Evolutionary conservation across 257 asterid species (phyloP).

Genomic region (Plantago elongata): DNA sequence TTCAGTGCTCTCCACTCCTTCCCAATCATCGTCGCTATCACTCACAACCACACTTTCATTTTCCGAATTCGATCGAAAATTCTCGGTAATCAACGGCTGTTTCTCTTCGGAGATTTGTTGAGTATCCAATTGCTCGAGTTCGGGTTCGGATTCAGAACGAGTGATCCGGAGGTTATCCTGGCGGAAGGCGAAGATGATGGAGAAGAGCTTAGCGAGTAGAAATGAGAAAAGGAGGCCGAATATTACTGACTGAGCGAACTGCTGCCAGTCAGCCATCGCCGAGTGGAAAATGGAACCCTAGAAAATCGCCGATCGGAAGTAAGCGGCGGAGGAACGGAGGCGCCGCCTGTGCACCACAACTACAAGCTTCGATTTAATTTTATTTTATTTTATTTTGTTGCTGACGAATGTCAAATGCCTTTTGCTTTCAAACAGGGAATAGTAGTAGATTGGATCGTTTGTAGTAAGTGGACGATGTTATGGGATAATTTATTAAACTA

Average conservation of each 20-base stretch:
- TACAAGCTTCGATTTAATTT: too few relatives aligned
- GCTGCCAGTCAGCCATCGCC: constrained; percentile 71
- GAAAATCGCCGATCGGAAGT: neutral
- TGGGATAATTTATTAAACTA: too few relatives aligned
- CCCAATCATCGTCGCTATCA: constrained; percentile 92
- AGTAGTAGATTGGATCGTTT: too few relatives aligned
- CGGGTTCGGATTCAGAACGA: constrained; percentile 43
- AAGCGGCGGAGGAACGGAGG: neutral
- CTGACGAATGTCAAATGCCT: neutral
- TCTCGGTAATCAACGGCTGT: constrained; percentile 37
- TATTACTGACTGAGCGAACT: constrained; percentile 53
- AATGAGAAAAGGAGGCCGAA: constrained; percentile 76
- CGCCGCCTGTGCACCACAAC: neutral
- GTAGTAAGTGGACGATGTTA: too few relatives aligned
- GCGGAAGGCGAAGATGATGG: constrained; percentile 84
- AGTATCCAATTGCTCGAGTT: constrained; percentile 25
- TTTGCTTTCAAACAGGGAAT: too few relatives aligned
- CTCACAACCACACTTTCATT: constrained; percentile 20
- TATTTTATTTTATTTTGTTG: neutral
- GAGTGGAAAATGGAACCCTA: constrained; percentile 20
- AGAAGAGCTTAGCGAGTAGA: constrained; percentile 84
- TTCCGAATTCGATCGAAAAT: constrained; percentile 15
- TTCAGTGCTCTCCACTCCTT: constrained; percentile 96
- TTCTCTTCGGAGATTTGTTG: constrained; percentile 15
- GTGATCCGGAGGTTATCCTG: constrained; percentile 79